phyloP scores from a whole-genome alignment of 2,329 filamentous ascomycete species.

The Beauveria varroae region DNA sequence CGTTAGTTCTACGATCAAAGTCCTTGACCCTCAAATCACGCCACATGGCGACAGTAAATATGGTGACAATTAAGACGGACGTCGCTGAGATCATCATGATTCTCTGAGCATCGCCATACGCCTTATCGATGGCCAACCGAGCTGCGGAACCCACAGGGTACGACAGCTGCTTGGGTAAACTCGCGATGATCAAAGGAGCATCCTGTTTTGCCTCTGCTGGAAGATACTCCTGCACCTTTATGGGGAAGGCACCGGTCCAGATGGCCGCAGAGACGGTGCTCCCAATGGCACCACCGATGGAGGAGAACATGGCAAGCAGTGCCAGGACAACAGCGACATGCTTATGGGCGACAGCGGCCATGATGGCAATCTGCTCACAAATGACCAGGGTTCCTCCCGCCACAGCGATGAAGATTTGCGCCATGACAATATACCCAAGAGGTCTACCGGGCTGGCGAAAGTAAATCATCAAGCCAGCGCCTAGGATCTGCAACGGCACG shows the following conservation, averaged over 20 bases:
- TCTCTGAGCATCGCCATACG: slow-evolving; percentile 3
- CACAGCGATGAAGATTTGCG: slow-evolving; percentile 52
- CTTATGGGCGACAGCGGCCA: slow-evolving; percentile 45
- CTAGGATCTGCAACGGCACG: slow-evolving; percentile 27
- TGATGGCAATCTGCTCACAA: slow-evolving; percentile 49
- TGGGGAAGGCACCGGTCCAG: neutral
- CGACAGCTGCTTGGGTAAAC: neutral
- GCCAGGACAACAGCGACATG: slow-evolving; percentile 1
- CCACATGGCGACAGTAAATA: slow-evolving; percentile 1
- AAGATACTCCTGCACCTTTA: neutral
- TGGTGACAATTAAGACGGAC: neutral
- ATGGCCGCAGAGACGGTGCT: slow-evolving; percentile 3
- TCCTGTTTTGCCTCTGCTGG: neutral
- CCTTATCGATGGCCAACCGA: neutral
- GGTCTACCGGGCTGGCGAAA: slow-evolving; percentile 36
- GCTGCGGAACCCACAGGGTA: neutral
- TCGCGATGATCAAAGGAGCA: neutral
- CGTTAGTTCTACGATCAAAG: neutral
- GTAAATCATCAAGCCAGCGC: slow-evolving; percentile 33
- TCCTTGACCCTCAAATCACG: slow-evolving; percentile 6
- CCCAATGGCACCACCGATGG: slow-evolving; percentile 5
- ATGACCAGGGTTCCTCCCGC: slow-evolving; percentile 51
- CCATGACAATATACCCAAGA: slow-evolving; percentile 50
- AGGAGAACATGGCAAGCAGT: neutral
- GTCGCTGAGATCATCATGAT: slow-evolving; percentile 5